Base-by-base conservation (phyloP, 805 yeast species). In the Candida broadrunensis region DNA sequence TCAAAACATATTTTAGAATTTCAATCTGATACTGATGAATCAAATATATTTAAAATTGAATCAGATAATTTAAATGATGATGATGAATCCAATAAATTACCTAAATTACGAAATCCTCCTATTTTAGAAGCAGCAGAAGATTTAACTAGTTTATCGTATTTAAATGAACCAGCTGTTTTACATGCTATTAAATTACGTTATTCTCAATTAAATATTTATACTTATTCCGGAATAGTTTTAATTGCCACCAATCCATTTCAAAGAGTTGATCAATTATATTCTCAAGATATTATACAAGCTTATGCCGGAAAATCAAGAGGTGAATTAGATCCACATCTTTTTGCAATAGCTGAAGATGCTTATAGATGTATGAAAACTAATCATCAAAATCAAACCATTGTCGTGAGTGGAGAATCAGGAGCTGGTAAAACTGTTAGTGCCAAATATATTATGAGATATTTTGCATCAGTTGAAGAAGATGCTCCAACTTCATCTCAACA, bases 381-480 rank as follows among this genome's bases (percentile, higher is more conserved):
- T 53, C 71, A 78, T 31, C 75, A 80, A 52, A 90, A 91, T 67
- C 99, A 91, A 67, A 91, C 99, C 1, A 90, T 91, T 47, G 97
- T 91, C 14, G 98, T 91, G 14, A 81, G 90, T 52, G 99, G 99
- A 67, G 99, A 91, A 67, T 87, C 96, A 5, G 99, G 99, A 65
- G 98, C 99, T 21, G 99, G 99, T 63, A 93, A 91, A 57, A 93
- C 98, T 4, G 98, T 91, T 32, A 83, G 93, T 47, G 99, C 99
- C 30, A 91, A 91, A 61, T 91, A 87, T 63, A 91, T 91, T 49
- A 91, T 91, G 98, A 81, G 98, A 63, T 91, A 90, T 65, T 90
- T 91, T 62, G 98, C 98, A 3, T 83, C 96, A 14, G 97, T 91
- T 13, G 97, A 91, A 45, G 72, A 67, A 42, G 70, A 63, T 5